A percentile compares a stretch with the other conserved stretches of the same genome.
Conservation (phyloP, 1,139 yeast genomes). For the Hansenula sp. region DNA sequence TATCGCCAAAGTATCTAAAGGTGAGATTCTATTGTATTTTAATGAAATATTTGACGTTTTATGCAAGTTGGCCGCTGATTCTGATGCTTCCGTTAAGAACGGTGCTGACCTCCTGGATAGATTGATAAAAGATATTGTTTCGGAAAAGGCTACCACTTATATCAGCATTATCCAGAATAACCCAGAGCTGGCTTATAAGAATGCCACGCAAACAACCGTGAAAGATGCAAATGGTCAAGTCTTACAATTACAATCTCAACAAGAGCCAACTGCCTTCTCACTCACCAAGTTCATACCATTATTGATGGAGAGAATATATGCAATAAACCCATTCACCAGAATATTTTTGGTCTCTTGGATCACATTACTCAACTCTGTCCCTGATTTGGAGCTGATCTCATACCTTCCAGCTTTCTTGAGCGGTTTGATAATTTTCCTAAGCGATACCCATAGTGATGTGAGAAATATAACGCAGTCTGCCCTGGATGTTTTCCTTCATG, state of each 20-base stretch:
- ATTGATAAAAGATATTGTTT: constrained; percentile 88
- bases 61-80: constrained; percentile 86
- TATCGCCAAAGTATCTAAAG: constrained; percentile 95
- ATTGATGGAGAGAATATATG: constrained; percentile 84
- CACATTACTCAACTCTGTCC: constrained; percentile 84
- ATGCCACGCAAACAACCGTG: constrained; percentile 41
- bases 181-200: constrained; percentile 38
- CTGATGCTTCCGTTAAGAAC: constrained; percentile 87
- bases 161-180: constrained; percentile 71
- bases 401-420: constrained; percentile 88
- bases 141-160: constrained; percentile 90
- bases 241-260: constrained; percentile 62
- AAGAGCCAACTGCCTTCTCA: constrained; percentile 74
- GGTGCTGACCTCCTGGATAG: constrained; percentile 95
- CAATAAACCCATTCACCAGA: constrained; percentile 88
- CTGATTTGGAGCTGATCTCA: constrained; percentile 83
- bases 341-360: constrained; percentile 93
- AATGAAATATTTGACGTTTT: constrained; percentile 93
- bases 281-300: constrained; percentile 87
- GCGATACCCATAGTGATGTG: constrained; percentile 85
- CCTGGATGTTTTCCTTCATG: constrained; percentile 72
- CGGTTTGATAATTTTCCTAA: constrained; percentile 76
- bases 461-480: constrained; percentile 80
- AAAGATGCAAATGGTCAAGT: constrained; percentile 56
- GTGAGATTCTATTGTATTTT: constrained; percentile 86